Evolutionary conservation across 495 filamentous ascomycete species (phyloP), one percentile per base, ranked within the genome.

Genomic region (Penicillium malachiteum): DNA sequence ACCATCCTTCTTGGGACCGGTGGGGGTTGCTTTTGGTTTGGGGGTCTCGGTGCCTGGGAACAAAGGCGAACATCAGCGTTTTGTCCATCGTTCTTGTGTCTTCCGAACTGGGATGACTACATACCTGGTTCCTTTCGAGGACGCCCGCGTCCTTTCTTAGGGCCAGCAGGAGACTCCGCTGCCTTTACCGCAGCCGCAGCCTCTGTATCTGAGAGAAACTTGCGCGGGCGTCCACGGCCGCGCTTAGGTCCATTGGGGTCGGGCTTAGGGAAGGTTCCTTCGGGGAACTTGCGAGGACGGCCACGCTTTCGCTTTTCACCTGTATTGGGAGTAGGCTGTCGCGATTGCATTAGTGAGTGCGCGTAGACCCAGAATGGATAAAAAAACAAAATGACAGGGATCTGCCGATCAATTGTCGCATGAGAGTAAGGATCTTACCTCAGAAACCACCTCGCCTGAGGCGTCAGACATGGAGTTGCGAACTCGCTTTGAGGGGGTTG

Each of bases 241-340:
- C 74, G 66, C 50, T 74, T 76, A 18, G 73, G 68, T 9, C 65
- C 66, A 39, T 62, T 56, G 12, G 62, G 51, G 30, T 45, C 42
- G 7, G 64, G 57, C 48, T 70, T 64, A 3, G 68, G 65, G 4
- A 37, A 52, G 9, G 50, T 30, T 0, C 57, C 63, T 31, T 62
- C 63, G 14, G 71, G 69, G 48, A 66, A 63, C 52, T 74, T 74
- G 46, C 73, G 67, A 16, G 73, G 73, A 26, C 73, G 73, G 40
- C 73, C 73, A 45, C 73, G 69, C 43, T 67, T 68, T 51, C 69
- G 62, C 50, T 73, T 76, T 43, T 74, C 73, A 26, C 58, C 62
- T 4, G 68, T 66, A 47, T 66, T 58, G n/a, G 68, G 69, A 10
- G 57, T 62, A 35, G 38, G 52, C 35, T 48, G 18, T 65, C 31